Percentiles rank a stretch among this genome's conserved stretches.
phyloP scores from a whole-genome alignment of 164 flowering plant species.

The Cinnamomum chago region DNA sequence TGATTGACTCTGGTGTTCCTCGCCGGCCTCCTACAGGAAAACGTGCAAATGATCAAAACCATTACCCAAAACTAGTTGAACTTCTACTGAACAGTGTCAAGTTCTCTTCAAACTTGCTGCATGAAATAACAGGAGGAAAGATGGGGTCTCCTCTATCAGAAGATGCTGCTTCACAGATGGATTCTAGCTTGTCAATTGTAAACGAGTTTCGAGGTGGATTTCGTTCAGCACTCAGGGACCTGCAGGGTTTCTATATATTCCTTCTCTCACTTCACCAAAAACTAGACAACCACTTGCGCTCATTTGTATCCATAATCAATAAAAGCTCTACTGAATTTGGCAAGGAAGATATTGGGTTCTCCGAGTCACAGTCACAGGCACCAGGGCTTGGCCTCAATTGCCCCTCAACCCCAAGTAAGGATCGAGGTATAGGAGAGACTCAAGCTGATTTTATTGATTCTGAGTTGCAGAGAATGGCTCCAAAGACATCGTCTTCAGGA shows the following conservation, averaged over 20 bases:
- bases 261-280: conserved; percentile 89
- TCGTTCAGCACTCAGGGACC: conserved; percentile 80
- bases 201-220: conserved; percentile 75
- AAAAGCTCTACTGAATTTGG: conserved; percentile 58
- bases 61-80: conserved; percentile 87
- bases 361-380: conserved; percentile 46
- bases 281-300: conserved; percentile 59
- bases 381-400: conserved; percentile 23
- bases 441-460: conserved; percentile 47
- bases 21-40: conserved; percentile 98
- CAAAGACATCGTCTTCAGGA: conserved; percentile 41
- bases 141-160: conserved; percentile 49
- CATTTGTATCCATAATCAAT: conserved; percentile 51
- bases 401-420: conserved; percentile 49
- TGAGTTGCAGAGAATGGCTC: conserved; percentile 47
- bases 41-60: conserved; percentile 86
- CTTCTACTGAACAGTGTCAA: conserved; percentile 73
- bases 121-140: conserved; percentile 81
- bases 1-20: conserved; percentile 93
- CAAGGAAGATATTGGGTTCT: conserved; percentile 55
- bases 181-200: conserved; percentile 22
- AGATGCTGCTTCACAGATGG: conserved; percentile 25
- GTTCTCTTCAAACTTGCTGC: conserved; percentile 58
- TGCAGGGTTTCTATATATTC: conserved; percentile 89
- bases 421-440: conserved; percentile 36